Conservation (phyloP, 73 alveolate genomes). For the Tetrahymena thermophila region DNA sequence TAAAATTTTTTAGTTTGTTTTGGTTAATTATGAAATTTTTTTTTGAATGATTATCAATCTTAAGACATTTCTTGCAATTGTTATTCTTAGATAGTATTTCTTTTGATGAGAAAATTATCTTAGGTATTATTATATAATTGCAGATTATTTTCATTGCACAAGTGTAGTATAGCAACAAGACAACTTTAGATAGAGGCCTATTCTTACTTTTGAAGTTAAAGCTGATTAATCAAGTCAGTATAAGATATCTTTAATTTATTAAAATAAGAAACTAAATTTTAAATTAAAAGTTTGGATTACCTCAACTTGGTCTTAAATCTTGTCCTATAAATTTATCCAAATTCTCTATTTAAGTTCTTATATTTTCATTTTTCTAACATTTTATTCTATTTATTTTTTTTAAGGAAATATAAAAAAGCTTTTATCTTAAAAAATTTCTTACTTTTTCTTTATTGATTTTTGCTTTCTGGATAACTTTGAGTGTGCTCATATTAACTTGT, state of each 20-base stretch:
- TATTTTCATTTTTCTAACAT: background rate
- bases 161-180: background rate
- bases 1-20: no score
- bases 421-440: background rate
- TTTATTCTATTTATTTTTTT: background rate
- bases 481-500: background rate
- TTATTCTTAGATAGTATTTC: background rate
- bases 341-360: background rate
- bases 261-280: background rate
- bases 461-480: background rate
- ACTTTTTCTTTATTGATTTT: background rate
- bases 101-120: background rate
- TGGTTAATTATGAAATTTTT: no score
- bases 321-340: background rate
- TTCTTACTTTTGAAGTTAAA: background rate
- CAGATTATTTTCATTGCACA: background rate
- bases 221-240: background rate
- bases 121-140: background rate
- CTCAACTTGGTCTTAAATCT: background rate
- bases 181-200: background rate
- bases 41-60: background rate
- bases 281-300: background rate
- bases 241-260: background rate
- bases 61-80: background rate
- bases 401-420: background rate